Evolutionary conservation across 169 alveolate genomes (phyloP).

Genomic region (Eimeria falciformis): DNA sequence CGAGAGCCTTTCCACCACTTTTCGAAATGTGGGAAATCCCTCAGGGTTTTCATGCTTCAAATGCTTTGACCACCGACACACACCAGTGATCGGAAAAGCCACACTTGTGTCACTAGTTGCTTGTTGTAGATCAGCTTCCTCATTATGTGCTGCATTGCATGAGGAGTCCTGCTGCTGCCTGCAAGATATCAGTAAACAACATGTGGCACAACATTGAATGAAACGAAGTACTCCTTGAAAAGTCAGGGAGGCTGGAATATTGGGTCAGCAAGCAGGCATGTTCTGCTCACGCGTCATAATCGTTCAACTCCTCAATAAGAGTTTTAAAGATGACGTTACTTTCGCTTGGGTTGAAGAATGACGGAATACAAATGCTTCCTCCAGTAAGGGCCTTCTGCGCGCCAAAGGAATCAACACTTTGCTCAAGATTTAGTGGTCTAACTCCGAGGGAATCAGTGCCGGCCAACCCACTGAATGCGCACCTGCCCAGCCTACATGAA

Average conservation of each 20-base stretch:
- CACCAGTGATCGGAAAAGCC: neutral
- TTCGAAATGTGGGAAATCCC: conserved; percentile 73
- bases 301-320: conserved; percentile 47
- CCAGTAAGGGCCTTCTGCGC: conserved; percentile 75
- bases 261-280: too few relatives aligned
- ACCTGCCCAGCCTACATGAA: too few relatives aligned
- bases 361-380: conserved; percentile 77
- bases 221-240: too few relatives aligned
- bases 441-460: neutral
- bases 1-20: conserved; percentile 57
- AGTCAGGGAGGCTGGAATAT: too few relatives aligned
- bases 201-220: too few relatives aligned
- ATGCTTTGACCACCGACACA: conserved; percentile 74
- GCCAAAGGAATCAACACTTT: too few relatives aligned
- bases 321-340: conserved; percentile 60
- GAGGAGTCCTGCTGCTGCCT: neutral
- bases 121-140: neutral
- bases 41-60: conserved; percentile 78
- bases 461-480: too few relatives aligned
- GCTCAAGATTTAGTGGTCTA: neutral
- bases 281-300: neutral
- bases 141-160: neutral
- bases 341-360: conserved; percentile 41
- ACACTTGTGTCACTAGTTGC: neutral
- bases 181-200: too few relatives aligned